phyloP scores from a whole-genome alignment of 1,139 yeast species.

The Chernovozyma aurita region DNA sequence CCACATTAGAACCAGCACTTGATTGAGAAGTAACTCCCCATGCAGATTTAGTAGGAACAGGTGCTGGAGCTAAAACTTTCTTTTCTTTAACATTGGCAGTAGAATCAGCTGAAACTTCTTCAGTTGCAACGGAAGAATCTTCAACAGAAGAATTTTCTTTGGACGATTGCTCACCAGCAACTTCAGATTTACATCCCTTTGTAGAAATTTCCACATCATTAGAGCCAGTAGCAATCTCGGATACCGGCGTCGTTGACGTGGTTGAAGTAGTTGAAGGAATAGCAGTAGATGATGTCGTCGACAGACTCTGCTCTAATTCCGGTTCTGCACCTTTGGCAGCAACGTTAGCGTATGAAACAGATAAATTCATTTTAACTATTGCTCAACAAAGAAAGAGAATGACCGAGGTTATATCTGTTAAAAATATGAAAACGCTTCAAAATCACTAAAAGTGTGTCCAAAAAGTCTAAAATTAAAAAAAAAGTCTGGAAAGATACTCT shows the following conservation, averaged over 20 bases:
- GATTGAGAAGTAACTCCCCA: slow-evolving; percentile 52
- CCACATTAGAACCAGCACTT: slow-evolving; percentile 27
- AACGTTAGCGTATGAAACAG: slow-evolving; percentile 36
- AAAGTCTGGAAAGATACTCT: too few species aligned
- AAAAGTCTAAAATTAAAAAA: too few species aligned
- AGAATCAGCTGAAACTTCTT: slow-evolving; percentile 7
- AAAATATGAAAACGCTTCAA: too few species aligned
- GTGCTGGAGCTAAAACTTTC: slow-evolving; percentile 65
- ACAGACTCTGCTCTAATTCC: slow-evolving; percentile 4
- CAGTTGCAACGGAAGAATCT: slow-evolving; percentile 5
- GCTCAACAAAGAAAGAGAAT: too few species aligned
- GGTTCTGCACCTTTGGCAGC: slow-evolving; percentile 30
- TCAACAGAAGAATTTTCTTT: slow-evolving; percentile 5
- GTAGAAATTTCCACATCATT: slow-evolving; percentile 1
- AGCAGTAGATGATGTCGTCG: not conserved
- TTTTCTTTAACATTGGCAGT: slow-evolving; percentile 23
- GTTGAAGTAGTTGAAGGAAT: slow-evolving; percentile 1
- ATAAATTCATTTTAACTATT: slow-evolving; percentile 9
- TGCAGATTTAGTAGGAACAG: slow-evolving; percentile 65
- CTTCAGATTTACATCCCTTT: slow-evolving; percentile 7
- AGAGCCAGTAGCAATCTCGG: slow-evolving; percentile 1
- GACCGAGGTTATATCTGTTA: too few species aligned
- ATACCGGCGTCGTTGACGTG: not conserved
- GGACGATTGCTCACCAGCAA: slow-evolving; percentile 8
- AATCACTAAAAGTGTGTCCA: too few species aligned